Base-by-base conservation (phyloP, 2,329 filamentous ascomycete genomes). In the Diaporthe ilicicola region DNA sequence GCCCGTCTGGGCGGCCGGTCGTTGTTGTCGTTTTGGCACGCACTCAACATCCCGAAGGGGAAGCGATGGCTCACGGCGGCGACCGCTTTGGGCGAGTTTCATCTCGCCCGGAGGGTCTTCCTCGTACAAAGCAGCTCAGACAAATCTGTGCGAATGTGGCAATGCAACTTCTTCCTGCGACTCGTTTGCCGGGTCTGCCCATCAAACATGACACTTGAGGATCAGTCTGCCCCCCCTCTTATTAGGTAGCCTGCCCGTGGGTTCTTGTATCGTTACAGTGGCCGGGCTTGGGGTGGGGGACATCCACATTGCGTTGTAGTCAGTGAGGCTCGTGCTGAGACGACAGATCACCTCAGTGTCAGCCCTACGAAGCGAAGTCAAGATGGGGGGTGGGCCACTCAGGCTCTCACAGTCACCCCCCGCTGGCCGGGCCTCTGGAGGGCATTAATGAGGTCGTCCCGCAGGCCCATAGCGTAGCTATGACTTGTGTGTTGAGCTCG, bases 191-290 rank as follows among this genome's bases (percentile, higher is more conserved):
- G n/a, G 22, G 48, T n/a, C 44, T 24, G 59, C 13, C 22, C 42
- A 29, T 64, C 44, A 37, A 50, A 37, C 59, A 64, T 64, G 44
- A 64, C n/a, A 37, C 48, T n/a, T n/a, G 59, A 37, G 59, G 59
- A 48, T 50, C 44, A 64, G 19, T 37, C 13, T 17, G 32, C 2
- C 7, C 29, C 42, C 59, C 29, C n/a, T n/a, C n/a, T n/a, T n/a
- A n/a, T n/a, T n/a, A n/a, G n/a, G n/a, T n/a, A 64, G 59, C 8
- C 17, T 24, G n/a, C 44, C 37, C 42, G 44, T 50, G 44, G 59
- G 44, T n/a, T n/a, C 29, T 19, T 6, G 48, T 27, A 37, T 19
- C 44, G 59, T 64, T 34, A 29, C 59, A 62, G 42, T 62, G 59
- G 42, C 42, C 24, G 27, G 59, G 42, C 59, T 34, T 44, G 54